A percentile compares a stretch with the other conserved stretches of the same genome.
These are phyloP conservation scores for Hypoxylon sp. DNA, from an alignment of 2,329 filamentous ascomycete species.

Conservation along the genomic window DNA sequence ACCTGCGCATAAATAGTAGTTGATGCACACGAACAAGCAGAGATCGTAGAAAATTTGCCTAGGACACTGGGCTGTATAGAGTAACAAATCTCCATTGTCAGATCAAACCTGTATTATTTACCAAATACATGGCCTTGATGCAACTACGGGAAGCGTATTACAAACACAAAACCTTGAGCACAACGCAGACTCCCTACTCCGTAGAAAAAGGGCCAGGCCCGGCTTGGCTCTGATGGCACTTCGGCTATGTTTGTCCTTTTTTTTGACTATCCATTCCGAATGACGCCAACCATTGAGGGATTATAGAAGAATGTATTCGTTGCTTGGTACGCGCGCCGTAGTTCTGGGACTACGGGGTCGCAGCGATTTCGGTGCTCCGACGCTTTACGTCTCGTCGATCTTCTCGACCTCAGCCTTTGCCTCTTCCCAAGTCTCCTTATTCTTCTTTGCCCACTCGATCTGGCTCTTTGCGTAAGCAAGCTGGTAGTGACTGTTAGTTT, in stretches of 20 bases:
- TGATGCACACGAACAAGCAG: too few relatives aligned
- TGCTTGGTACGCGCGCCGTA: neutral
- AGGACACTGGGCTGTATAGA: too few relatives aligned
- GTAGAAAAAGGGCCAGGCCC: neutral
- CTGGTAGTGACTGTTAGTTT: constrained; percentile 56
- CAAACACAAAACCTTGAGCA: constrained; percentile 13
- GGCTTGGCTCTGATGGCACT: constrained; percentile 4
- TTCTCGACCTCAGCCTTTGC: constrained; percentile 87
- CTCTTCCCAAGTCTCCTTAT: constrained; percentile 91
- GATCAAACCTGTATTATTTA: constrained; percentile 4
- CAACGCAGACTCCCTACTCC: constrained; percentile 16
- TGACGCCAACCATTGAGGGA: constrained; percentile 14
- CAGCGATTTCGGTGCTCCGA: neutral
- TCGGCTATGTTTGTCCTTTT: constrained; percentile 35
- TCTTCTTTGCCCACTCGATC: constrained; percentile 92
- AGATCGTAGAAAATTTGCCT: too few relatives aligned
- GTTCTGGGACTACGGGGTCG: neutral
- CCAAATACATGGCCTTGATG: constrained; percentile 1
- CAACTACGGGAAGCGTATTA: constrained; percentile 13
- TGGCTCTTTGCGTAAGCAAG: constrained; percentile 92
- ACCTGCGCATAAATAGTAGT: too few relatives aligned
- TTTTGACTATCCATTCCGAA: constrained; percentile 36
- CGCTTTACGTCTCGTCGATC: constrained; percentile 70
- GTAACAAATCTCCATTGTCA: too few relatives aligned
- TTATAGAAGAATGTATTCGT: constrained; percentile 21